Evolutionary conservation across 2,329 filamentous ascomycete genomes (phyloP).

Genomic region (Pseudocercospora fuligena): DNA sequence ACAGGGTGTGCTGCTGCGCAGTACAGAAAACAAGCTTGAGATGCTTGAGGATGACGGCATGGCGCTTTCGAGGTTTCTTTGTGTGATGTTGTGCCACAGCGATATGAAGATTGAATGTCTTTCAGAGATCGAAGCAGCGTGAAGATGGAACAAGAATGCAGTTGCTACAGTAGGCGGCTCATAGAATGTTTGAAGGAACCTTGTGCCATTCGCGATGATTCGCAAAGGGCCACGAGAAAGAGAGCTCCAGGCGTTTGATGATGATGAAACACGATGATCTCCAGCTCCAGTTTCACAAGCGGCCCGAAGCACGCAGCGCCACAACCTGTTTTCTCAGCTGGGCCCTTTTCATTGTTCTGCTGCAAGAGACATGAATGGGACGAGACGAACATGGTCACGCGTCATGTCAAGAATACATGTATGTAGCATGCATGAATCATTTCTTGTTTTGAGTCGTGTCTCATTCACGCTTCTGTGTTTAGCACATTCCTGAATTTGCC

Average conservation of each 20-base stretch:
- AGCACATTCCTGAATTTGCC: background rate
- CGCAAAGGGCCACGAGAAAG: background rate
- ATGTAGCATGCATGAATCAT: background rate
- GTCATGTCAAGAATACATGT: background rate
- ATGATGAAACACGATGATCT: conserved; percentile 1
- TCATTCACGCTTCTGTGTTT: background rate
- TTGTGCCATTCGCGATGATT: background rate
- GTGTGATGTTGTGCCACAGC: background rate
- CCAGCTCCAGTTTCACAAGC: background rate
- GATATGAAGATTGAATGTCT: background rate
- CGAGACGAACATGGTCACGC: background rate
- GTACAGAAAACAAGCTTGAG: background rate
- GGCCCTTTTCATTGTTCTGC: background rate
- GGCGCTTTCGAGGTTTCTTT: background rate
- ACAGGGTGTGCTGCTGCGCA: background rate
- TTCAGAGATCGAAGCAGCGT: too few relatives aligned
- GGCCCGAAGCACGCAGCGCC: background rate
- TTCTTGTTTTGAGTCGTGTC: background rate
- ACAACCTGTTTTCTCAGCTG: conserved; percentile 7
- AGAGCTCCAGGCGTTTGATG: background rate
- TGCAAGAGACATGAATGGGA: background rate
- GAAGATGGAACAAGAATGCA: background rate
- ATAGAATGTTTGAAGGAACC: background rate
- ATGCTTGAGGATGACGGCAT: background rate
- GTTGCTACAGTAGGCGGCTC: background rate